Conservation (phyloP, 495 filamentous ascomycete species). For the Stereocaulon alpinum region DNA sequence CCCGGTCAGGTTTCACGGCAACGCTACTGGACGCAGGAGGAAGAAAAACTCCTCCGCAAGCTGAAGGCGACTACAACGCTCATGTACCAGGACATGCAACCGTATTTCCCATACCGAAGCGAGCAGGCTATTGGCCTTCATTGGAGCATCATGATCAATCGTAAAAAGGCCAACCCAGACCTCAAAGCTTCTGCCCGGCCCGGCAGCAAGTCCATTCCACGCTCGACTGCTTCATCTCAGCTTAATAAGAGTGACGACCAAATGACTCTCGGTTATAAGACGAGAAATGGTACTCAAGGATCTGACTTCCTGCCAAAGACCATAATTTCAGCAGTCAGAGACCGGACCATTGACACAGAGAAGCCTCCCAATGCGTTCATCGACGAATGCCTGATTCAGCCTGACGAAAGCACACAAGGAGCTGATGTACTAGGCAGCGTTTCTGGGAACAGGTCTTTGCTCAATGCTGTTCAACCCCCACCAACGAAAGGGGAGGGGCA, state of each 20-base stretch:
- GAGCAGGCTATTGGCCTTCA: not conserved
- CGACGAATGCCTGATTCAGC: not conserved
- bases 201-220: not conserved
- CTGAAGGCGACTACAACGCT: slow-evolving; percentile 2
- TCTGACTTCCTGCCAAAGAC: not conserved
- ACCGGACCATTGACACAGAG: not conserved
- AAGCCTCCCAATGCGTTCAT: not conserved
- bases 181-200: not conserved
- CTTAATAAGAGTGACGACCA: too few species aligned
- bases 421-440: not conserved
- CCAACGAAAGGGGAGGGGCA: not conserved
- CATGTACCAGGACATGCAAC: not conserved
- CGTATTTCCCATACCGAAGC: slow-evolving; percentile 9
- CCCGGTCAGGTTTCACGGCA: not conserved
- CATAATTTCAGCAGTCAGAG: not conserved
- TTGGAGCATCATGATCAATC: not conserved
- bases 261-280: not conserved
- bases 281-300: not conserved
- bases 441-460: too few species aligned
- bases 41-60: slow-evolving; percentile 10
- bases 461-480: not conserved
- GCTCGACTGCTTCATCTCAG: not conserved
- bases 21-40: slow-evolving; percentile 5
- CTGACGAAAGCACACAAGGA: not conserved
- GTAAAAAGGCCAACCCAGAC: not conserved